Percentiles rank a stretch among this genome's conserved stretches.
Evolutionary conservation across 2,329 filamentous ascomycete genomes (phyloP).

Genomic region (Ceratocystis variospora): DNA sequence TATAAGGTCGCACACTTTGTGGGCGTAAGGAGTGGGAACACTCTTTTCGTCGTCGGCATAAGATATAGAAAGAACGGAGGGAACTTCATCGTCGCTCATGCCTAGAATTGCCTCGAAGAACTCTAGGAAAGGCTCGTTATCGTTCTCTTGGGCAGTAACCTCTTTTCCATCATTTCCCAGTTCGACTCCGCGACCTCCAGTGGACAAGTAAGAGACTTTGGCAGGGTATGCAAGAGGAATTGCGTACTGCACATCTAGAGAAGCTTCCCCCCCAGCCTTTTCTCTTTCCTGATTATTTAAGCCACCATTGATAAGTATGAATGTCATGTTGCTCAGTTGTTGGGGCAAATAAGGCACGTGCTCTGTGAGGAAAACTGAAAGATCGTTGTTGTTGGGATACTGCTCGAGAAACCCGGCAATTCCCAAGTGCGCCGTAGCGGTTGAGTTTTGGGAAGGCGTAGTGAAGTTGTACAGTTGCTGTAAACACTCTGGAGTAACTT

Average conservation of each 20-base stretch:
- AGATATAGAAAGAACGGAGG: constrained; percentile 43
- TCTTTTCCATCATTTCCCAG: constrained; percentile 29
- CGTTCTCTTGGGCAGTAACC: constrained; percentile 23
- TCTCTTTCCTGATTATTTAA: constrained; percentile 30
- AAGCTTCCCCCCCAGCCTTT: constrained; percentile 33
- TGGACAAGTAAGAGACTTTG: constrained; percentile 33
- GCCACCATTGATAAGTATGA: constrained; percentile 32
- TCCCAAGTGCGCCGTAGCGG: constrained; percentile 28
- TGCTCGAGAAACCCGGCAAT: constrained; percentile 39
- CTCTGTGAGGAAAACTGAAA: constrained; percentile 28
- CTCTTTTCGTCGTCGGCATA: constrained; percentile 46
- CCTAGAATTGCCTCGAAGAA: constrained; percentile 38
- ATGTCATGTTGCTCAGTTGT: constrained; percentile 29
- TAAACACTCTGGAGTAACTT: constrained; percentile 31
- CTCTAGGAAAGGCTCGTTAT: constrained; percentile 46
- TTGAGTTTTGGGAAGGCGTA: constrained; percentile 22
- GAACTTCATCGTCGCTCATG: constrained; percentile 32
- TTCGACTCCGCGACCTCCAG: constrained; percentile 32
- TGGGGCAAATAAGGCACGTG: constrained; percentile 28
- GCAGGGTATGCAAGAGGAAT: constrained; percentile 34
- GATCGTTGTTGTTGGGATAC: constrained; percentile 33
- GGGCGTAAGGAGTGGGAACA: constrained; percentile 38
- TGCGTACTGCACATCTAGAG: constrained; percentile 37
- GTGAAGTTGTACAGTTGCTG: constrained; percentile 34
- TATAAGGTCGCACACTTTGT: constrained; percentile 39